Conservation (phyloP, 768 basidiomycete species). For the Russula sp. region DNA sequence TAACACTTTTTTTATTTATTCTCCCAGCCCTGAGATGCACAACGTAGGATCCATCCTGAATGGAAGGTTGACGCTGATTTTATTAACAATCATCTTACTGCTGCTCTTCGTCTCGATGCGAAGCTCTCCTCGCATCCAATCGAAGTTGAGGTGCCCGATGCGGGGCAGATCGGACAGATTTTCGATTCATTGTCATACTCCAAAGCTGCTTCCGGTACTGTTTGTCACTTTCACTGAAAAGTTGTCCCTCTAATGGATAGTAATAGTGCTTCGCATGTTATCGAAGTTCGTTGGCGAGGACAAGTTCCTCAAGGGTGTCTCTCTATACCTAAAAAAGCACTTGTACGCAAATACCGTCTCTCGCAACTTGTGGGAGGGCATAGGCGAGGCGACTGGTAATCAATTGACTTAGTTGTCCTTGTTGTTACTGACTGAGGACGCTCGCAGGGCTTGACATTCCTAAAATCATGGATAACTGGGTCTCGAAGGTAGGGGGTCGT, state of each 20-base stretch:
- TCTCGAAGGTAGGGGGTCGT: constrained; percentile 54
- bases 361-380: constrained; percentile 84
- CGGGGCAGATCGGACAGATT: constrained; percentile 72
- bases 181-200: constrained; percentile 88
- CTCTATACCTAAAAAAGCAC: constrained; percentile 86
- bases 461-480: constrained; percentile 89
- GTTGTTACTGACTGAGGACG: background rate
- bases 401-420: background rate
- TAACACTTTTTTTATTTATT: constrained; percentile 5
- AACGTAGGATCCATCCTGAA: constrained; percentile 71
- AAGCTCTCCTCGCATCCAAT: constrained; percentile 89
- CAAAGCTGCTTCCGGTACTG: constrained; percentile 71
- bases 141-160: constrained; percentile 86
- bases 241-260: background rate
- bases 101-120: constrained; percentile 80
- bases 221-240: constrained; percentile 8
- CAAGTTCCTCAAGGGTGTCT: constrained; percentile 81
- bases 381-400: constrained; percentile 64
- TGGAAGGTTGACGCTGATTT: constrained; percentile 84
- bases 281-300: constrained; percentile 86
- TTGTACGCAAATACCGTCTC: constrained; percentile 84
- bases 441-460: constrained; percentile 62
- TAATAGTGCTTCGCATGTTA: constrained; percentile 86
- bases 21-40: background rate
- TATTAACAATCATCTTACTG: constrained; percentile 69